Evolutionary conservation across 352 stramenopile species (phyloP).

Genomic region (Pythium apleroticum): DNA sequence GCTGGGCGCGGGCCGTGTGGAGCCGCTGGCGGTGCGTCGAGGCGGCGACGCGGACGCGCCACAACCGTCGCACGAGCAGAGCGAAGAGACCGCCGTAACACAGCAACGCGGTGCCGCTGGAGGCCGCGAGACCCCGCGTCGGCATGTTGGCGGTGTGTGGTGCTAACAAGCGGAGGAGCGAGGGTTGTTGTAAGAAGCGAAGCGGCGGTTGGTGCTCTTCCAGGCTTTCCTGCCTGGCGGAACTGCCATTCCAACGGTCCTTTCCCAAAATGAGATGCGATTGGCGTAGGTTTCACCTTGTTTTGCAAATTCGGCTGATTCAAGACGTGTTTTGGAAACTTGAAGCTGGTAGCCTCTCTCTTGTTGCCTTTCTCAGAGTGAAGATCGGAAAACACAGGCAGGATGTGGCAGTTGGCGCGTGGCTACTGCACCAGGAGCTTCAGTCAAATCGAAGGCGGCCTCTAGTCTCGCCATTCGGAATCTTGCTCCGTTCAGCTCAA

Average conservation of each 20-base stretch:
- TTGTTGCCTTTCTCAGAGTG: not conserved
- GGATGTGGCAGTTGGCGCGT: constrained; percentile 15
- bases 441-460: too few relatives aligned
- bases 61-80: constrained; percentile 14
- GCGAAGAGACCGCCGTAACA: constrained; percentile 1
- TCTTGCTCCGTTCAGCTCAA: not conserved
- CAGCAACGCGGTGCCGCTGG: constrained; percentile 8
- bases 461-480: constrained; percentile 8
- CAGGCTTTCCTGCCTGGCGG: too few relatives aligned
- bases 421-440: not conserved
- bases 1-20: not conserved
- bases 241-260: too few relatives aligned
- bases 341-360: not conserved
- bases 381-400: too few relatives aligned
- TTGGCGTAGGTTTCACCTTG: not conserved
- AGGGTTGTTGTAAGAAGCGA: too few relatives aligned
- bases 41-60: constrained; percentile 4
- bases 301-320: too few relatives aligned
- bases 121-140: not conserved
- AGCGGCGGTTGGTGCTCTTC: too few relatives aligned
- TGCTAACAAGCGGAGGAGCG: too few relatives aligned
- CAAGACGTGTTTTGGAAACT: not conserved
- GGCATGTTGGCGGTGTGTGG: not conserved
- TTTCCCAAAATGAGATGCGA: not conserved
- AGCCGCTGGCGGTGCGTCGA: constrained; percentile 12